phyloP scores from a whole-genome alignment of 148 eudicot species.

The Rhododendron griersonianum region DNA sequence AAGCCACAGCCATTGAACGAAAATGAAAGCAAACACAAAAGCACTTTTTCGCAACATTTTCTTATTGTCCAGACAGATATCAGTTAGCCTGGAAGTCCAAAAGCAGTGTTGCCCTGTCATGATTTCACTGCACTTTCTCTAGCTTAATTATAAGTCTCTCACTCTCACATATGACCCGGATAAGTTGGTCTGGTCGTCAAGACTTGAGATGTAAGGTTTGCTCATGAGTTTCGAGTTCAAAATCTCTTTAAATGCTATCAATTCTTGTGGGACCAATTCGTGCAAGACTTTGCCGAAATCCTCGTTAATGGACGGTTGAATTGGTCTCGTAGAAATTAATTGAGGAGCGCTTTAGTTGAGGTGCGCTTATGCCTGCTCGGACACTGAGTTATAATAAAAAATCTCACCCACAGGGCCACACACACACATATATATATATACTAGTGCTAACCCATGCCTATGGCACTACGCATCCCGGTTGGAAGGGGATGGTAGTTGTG shows the following conservation, averaged over 20 bases:
- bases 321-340: neutral
- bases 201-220: neutral
- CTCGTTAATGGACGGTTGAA: neutral
- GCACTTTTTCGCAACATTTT: conserved; percentile 33
- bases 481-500: too few relatives aligned
- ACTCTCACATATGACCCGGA: neutral
- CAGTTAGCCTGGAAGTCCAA: conserved; percentile 14
- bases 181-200: neutral
- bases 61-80: conserved; percentile 12
- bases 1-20: conserved; percentile 32
- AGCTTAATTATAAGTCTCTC: neutral
- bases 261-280: neutral
- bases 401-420: neutral
- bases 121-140: conserved; percentile 25
- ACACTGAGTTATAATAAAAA: neutral
- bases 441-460: too few relatives aligned
- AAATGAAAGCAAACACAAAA: conserved; percentile 53
- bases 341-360: neutral
- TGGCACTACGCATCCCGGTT: too few relatives aligned
- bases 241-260: neutral
- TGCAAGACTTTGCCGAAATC: neutral
- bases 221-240: neutral
- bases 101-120: conserved; percentile 23
- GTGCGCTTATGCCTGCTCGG: neutral
- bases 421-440: neutral